A percentile compares a stretch with the other conserved stretches of the same genome.
These are phyloP conservation scores for Dictyostelium discoideum DNA, from an alignment of 78 protist genomes.

Conservation along the genomic window DNA sequence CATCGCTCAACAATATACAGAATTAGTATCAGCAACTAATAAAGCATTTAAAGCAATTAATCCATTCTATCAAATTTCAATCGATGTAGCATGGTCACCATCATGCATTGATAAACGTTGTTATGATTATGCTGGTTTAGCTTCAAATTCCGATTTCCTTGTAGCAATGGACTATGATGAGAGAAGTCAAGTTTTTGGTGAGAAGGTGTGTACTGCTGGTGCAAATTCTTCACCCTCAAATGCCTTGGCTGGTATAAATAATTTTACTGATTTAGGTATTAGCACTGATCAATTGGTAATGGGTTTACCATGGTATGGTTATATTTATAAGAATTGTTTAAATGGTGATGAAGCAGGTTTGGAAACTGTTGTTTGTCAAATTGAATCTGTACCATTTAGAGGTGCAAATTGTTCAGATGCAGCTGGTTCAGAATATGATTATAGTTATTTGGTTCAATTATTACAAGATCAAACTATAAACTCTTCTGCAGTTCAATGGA, in stretches of 20 bases:
- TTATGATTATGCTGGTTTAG: constrained; percentile 77
- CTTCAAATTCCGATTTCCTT: constrained; percentile 75
- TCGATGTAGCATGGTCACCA: constrained; percentile 88
- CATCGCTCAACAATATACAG: constrained; percentile 14
- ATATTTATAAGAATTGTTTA: neutral
- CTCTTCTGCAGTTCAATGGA: constrained; percentile 24
- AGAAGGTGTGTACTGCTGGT: constrained; percentile 49
- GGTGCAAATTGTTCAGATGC: constrained; percentile 69
- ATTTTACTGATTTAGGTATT: constrained; percentile 61
- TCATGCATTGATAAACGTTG: constrained; percentile 78
- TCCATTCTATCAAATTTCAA: constrained; percentile 70
- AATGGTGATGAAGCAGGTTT: neutral
- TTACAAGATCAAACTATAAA: neutral
- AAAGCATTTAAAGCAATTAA: constrained; percentile 37
- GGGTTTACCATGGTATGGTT: constrained; percentile 89
- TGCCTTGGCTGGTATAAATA: constrained; percentile 48
- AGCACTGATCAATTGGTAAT: constrained; percentile 43
- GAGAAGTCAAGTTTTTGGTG: constrained; percentile 66
- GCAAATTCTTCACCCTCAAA: constrained; percentile 71
- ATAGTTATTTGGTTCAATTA: neutral
- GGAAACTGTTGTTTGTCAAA: constrained; percentile 7
- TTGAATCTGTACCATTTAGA: constrained; percentile 6
- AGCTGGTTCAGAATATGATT: constrained; percentile 77
- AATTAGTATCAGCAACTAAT: constrained; percentile 40
- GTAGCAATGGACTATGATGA: constrained; percentile 85